Conservation (phyloP, 495 filamentous ascomycete genomes). For the Podospora pseudoanserina region DNA sequence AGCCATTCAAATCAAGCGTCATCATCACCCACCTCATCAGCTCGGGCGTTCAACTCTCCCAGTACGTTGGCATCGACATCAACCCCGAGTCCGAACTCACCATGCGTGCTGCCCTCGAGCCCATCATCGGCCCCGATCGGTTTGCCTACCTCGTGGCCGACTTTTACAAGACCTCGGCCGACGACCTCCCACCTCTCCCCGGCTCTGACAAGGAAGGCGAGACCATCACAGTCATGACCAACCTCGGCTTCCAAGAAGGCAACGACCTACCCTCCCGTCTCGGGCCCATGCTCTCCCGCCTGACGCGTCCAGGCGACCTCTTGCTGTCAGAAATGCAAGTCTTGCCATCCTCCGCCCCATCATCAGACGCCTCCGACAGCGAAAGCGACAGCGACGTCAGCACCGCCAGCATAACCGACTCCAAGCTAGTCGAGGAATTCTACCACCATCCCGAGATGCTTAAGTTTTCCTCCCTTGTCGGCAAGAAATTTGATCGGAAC, state of each 20-base stretch:
- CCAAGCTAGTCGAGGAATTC: neutral
- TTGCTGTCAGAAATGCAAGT: slow-evolving; percentile 1
- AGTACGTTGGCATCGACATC: slow-evolving; percentile 3
- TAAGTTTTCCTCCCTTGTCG: neutral
- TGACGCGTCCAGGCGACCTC: neutral
- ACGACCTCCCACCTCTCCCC: neutral
- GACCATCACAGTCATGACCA: neutral
- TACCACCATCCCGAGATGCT: slow-evolving; percentile 2
- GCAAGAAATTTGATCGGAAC: neutral
- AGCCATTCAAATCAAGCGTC: neutral
- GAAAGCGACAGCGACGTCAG: neutral
- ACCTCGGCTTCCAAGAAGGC: neutral
- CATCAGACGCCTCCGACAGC: neutral
- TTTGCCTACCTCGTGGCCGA: neutral
- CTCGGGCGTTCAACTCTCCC: neutral
- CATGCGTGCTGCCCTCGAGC: neutral
- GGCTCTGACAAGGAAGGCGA: neutral
- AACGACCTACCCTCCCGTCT: slow-evolving; percentile 1
- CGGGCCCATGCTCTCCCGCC: neutral
- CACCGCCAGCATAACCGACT: neutral
- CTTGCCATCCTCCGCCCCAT: neutral
- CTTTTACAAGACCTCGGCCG: neutral
- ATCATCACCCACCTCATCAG: neutral
- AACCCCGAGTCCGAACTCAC: slow-evolving; percentile 3
- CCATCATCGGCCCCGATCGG: neutral